These are phyloP conservation scores for Cyclotella atomus DNA, from an alignment of 108 stramenopile species.

Conservation along the genomic window DNA sequence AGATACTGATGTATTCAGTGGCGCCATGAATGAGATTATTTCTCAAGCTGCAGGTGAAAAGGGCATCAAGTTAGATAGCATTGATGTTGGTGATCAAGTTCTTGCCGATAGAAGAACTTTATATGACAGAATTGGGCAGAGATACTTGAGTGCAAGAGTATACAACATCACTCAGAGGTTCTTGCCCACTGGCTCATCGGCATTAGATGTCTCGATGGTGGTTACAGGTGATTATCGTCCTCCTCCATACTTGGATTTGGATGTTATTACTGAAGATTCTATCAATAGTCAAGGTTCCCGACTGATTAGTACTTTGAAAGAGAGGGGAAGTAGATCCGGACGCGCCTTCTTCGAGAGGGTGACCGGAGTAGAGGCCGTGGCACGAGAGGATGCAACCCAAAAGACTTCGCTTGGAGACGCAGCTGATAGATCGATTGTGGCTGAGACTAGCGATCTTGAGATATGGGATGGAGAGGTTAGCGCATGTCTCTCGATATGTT, in stretches of 20 bases:
- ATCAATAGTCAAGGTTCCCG: slow-evolving; percentile 20
- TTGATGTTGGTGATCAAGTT: slow-evolving; percentile 7
- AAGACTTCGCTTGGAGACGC: no score
- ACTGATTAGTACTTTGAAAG: slow-evolving; percentile 13
- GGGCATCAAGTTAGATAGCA: slow-evolving; percentile 8
- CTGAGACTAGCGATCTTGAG: slow-evolving; percentile 15
- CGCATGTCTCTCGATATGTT: background rate
- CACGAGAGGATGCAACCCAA: background rate
- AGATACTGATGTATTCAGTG: slow-evolving; percentile 9
- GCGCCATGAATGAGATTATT: slow-evolving; percentile 13
- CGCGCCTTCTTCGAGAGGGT: slow-evolving; percentile 23
- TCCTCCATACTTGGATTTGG: slow-evolving; percentile 25
- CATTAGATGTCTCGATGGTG: slow-evolving; percentile 28
- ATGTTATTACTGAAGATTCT: slow-evolving; percentile 38
- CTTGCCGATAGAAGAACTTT: background rate
- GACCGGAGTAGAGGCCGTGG: slow-evolving; percentile 22
- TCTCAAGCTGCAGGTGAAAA: background rate
- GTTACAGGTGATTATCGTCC: slow-evolving; percentile 41
- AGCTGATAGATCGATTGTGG: slow-evolving; percentile 5
- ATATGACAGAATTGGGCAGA: background rate
- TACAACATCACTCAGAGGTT: slow-evolving; percentile 12
- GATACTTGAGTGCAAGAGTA: background rate
- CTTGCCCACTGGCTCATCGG: slow-evolving; percentile 22
- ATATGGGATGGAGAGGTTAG: slow-evolving; percentile 21
- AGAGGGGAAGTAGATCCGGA: slow-evolving; percentile 20